These are phyloP conservation scores for Trametes maxima DNA, from an alignment of 768 basidiomycete genomes.

Conservation along the genomic window DNA sequence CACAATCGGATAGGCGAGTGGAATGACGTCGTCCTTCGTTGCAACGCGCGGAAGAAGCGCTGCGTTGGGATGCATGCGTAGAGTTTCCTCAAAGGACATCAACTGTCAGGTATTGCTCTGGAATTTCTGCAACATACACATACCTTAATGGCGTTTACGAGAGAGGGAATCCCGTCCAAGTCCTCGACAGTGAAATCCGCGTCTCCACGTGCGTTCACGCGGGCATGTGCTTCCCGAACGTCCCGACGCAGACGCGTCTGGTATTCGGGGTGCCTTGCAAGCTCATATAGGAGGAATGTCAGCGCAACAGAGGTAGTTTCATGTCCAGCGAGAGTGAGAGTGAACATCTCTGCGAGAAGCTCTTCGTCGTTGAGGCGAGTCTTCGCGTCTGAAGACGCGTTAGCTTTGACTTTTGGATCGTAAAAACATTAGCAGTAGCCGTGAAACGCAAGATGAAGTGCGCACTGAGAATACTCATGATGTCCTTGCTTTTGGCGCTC, in stretches of 20 bases:
- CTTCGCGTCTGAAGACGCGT: conserved; percentile 18
- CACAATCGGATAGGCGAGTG: conserved; percentile 17
- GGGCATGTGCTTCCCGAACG: background rate
- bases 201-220: conserved; percentile 1
- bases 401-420: conserved; percentile 18
- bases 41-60: conserved; percentile 23
- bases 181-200: conserved; percentile 21
- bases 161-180: background rate
- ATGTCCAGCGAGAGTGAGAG: conserved; percentile 15
- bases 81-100: conserved; percentile 18
- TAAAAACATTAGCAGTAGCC: background rate
- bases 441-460: background rate
- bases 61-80: conserved; percentile 26
- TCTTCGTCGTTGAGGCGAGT: conserved; percentile 15
- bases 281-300: conserved; percentile 16
- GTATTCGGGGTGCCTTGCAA: conserved; percentile 12
- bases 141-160: conserved; percentile 22
- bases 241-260: conserved; percentile 23
- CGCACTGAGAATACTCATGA: conserved; percentile 27
- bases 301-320: conserved; percentile 18
- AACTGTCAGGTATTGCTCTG: background rate
- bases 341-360: conserved; percentile 24
- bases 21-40: conserved; percentile 29
- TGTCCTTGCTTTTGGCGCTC: conserved; percentile 19
- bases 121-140: background rate